phyloP scores from a whole-genome alignment of 2,329 filamentous ascomycete genomes.

The Xylogone sp. region DNA sequence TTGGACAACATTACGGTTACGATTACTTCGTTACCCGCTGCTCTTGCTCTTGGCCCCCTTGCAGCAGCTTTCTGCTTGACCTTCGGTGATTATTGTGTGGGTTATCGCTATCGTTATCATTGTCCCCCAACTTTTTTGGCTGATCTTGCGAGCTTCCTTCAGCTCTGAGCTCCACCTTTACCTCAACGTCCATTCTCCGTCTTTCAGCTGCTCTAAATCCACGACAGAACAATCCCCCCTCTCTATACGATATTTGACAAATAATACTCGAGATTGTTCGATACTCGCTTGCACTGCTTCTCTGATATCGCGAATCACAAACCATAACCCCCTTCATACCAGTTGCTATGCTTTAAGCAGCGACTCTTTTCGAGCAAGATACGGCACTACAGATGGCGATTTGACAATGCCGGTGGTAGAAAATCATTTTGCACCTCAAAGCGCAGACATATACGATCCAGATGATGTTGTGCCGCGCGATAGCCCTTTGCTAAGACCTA shows the following conservation, averaged over 20 bases:
- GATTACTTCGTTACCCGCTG: background rate
- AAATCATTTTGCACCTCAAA: slow-evolving; percentile 19
- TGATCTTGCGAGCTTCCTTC: background rate
- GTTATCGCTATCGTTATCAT: background rate
- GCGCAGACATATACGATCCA: slow-evolving; percentile 39
- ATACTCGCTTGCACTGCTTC: background rate
- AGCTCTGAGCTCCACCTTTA: too few relatives aligned
- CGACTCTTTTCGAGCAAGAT: background rate
- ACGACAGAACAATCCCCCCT: too few relatives aligned
- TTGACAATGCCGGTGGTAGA: background rate
- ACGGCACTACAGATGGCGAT: background rate
- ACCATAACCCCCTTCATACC: background rate
- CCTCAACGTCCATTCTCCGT: too few relatives aligned
- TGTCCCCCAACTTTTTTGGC: background rate
- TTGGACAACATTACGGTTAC: background rate
- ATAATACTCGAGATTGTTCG: background rate
- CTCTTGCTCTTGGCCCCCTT: background rate
- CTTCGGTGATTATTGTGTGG: too few relatives aligned
- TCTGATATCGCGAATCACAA: background rate
- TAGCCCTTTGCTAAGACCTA: slow-evolving; percentile 36
- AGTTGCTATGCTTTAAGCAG: background rate
- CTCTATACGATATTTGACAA: background rate
- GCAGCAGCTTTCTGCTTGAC: background rate
- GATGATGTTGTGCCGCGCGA: slow-evolving; percentile 42
- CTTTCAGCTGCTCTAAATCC: too few relatives aligned